Percentiles rank a stretch among this genome's conserved stretches.
Evolutionary conservation across 1,284 basidiomycete genomes (phyloP).

Genomic region (Boletus smithii): DNA sequence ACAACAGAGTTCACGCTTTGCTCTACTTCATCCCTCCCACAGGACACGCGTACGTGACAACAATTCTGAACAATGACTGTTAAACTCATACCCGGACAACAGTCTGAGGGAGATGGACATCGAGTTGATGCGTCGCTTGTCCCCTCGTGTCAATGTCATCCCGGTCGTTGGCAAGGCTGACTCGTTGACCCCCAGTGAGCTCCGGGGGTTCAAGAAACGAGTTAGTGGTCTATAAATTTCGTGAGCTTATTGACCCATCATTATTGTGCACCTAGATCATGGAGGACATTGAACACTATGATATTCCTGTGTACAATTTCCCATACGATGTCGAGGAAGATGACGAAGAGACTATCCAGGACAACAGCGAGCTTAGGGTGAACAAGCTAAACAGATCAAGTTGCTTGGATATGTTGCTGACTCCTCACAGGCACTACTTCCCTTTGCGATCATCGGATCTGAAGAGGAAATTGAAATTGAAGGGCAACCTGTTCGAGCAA

Average conservation of each 20-base stretch:
- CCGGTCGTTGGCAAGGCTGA: constrained; percentile 98
- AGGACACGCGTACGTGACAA: constrained; percentile 61
- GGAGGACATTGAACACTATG: constrained; percentile 99
- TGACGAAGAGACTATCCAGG: constrained; percentile 97
- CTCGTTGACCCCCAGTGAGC: constrained; percentile 87
- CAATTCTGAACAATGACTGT: not conserved
- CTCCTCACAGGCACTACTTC: constrained; percentile 68
- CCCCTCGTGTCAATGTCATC: constrained; percentile 97
- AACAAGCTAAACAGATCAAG: constrained; percentile 21
- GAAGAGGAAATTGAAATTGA: constrained; percentile 95
- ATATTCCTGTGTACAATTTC: constrained; percentile 99
- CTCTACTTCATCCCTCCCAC: constrained; percentile 98
- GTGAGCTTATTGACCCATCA: not conserved
- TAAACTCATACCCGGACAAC: constrained; percentile 3
- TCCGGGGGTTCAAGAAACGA: constrained; percentile 94
- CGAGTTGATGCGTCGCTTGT: constrained; percentile 94
- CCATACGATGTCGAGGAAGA: constrained; percentile 99
- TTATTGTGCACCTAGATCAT: constrained; percentile 65
- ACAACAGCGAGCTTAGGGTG: constrained; percentile 92
- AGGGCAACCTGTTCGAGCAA: constrained; percentile 87
- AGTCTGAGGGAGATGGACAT: constrained; percentile 99
- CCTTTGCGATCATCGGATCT: constrained; percentile 96
- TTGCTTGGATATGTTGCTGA: constrained; percentile 2
- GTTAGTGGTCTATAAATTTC: constrained; percentile 44
- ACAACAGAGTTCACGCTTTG: constrained; percentile 94